Evolutionary conservation across 2,329 filamentous ascomycete species (phyloP).

Genomic region (Tricladium varicosporioides): DNA sequence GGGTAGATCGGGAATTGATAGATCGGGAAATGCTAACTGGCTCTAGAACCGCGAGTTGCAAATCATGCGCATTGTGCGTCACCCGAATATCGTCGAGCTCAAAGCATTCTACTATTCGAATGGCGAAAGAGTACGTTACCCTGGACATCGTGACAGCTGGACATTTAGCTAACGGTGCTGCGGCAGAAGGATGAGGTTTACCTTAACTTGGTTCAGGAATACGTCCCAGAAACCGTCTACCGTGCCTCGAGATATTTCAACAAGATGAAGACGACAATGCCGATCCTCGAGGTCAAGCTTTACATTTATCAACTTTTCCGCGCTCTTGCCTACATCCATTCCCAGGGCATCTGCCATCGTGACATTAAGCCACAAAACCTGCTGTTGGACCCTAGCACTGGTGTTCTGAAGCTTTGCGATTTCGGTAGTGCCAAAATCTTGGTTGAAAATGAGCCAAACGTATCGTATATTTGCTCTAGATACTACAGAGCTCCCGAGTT

Average conservation of each 20-base stretch:
- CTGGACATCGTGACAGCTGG: neutral
- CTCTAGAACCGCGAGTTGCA: conserved; percentile 93
- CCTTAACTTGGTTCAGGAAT: conserved; percentile 96
- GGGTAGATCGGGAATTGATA: conserved; percentile 3
- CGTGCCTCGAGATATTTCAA: conserved; percentile 98
- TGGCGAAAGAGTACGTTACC: conserved; percentile 78
- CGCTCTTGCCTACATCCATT: conserved; percentile 97
- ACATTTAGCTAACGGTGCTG: conserved; percentile 15
- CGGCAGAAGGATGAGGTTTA: conserved; percentile 94
- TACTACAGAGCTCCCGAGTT: conserved; percentile 98
- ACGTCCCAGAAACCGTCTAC: conserved; percentile 97
- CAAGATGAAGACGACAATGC: conserved; percentile 99
- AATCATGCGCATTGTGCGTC: conserved; percentile 98
- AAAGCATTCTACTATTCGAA: conserved; percentile 99
- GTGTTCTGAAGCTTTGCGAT: conserved; percentile 95
- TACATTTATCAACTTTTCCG: conserved; percentile 99
- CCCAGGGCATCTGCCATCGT: conserved; percentile 96
- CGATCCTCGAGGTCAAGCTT: conserved; percentile 96
- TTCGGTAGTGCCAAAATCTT: conserved; percentile 99
- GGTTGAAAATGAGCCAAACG: conserved; percentile 97
- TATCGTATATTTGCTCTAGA: conserved; percentile 98
- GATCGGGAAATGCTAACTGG: conserved; percentile 30
- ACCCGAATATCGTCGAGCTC: conserved; percentile 97
- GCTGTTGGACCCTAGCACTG: conserved; percentile 84
- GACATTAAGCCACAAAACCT: conserved; percentile 99